Base-by-base conservation (phyloP, 1,284 basidiomycete genomes). In the Hypsizygus ulmarius region DNA sequence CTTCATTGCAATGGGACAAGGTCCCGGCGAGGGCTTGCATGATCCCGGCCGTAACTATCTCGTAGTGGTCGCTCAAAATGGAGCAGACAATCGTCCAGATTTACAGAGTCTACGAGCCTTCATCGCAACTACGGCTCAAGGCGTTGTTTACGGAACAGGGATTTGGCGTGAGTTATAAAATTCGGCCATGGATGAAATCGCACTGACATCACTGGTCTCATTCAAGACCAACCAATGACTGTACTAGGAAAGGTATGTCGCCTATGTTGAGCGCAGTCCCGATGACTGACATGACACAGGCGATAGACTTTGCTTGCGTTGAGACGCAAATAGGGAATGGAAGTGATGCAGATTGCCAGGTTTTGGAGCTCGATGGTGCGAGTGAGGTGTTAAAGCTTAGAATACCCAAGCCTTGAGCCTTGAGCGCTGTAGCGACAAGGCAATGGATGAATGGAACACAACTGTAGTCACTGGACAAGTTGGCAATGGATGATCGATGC, bases 301-400 rank as follows among this genome's bases (percentile, higher is more conserved):
- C 75, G 2, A 78, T 93, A 67, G 90, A 93, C 59, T 83, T 93
- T 59, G 78, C 84, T 21, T 89, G 88, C 54, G 80, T 93, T 2
- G 91, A 93, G 68, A 90, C 90, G 29, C 90, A 93, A 64, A 81
- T 91, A 49, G 90, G 89, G 12, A 75, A 87, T 54, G 87, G 85
- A 5, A 76, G 80, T 51, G 60, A 59, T 51, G 69, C 78, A 9
- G 91, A 95, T 65, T 92, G 89, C 60, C 90, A 94, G 65, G 80
- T 93, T 51, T 60, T 88, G 14, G 73, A 82, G 42, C 59, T 90
- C 10, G 21, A 25, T 45, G 77, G 75, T 34, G 55, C 54, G 12
- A 47, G 56, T 30, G 64, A 63, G 11, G 61, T 58, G 44, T 66
- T 71, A 43, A 69, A 63, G 43, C 61, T 81, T 44, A 66, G 70